A percentile compares a stretch with the other conserved stretches of the same genome.
Evolutionary conservation across 1,284 basidiomycete genomes (phyloP).

Genomic region (Apiotrichum gamsii): DNA sequence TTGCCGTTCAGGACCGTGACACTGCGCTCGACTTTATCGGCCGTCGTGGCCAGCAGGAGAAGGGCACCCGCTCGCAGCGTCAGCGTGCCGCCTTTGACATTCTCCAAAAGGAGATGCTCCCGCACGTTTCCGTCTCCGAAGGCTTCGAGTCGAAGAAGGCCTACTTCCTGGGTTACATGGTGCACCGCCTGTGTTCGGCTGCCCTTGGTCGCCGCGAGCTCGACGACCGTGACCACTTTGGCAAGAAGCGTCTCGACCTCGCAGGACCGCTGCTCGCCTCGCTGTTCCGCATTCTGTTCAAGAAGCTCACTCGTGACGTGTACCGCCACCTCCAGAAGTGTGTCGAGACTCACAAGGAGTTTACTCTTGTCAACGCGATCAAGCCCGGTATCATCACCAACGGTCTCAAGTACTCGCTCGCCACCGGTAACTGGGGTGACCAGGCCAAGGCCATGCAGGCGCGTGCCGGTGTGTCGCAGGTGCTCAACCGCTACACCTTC

Average conservation of each 20-base stretch:
- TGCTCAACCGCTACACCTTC: constrained; percentile 97
- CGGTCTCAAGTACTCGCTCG: constrained; percentile 94
- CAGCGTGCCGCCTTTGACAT: constrained; percentile 97
- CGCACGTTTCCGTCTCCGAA: constrained; percentile 92
- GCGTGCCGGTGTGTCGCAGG: constrained; percentile 97
- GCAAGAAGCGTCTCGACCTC: constrained; percentile 94
- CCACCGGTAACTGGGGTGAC: constrained; percentile 99
- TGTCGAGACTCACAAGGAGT: constrained; percentile 93
- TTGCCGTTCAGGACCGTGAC: constrained; percentile 95
- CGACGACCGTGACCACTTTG: constrained; percentile 99
- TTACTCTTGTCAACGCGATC: constrained; percentile 85
- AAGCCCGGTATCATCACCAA: constrained; percentile 97
- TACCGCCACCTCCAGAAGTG: constrained; percentile 98
- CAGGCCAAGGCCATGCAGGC: constrained; percentile 98
- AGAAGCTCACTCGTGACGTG: constrained; percentile 93
- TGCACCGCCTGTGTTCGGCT: constrained; percentile 87
- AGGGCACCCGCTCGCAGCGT: constrained; percentile 83
- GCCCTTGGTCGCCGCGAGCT: constrained; percentile 90
- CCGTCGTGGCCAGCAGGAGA: constrained; percentile 91
- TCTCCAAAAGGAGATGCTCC: constrained; percentile 96
- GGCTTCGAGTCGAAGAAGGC: constrained; percentile 98
- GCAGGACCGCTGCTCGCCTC: constrained; percentile 92
- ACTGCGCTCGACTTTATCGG: constrained; percentile 93
- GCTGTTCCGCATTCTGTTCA: constrained; percentile 95
- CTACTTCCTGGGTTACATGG: constrained; percentile 99